These are phyloP conservation scores for Neurospora intermedia DNA, from an alignment of 495 filamentous ascomycete genomes.

Conservation along the genomic window DNA sequence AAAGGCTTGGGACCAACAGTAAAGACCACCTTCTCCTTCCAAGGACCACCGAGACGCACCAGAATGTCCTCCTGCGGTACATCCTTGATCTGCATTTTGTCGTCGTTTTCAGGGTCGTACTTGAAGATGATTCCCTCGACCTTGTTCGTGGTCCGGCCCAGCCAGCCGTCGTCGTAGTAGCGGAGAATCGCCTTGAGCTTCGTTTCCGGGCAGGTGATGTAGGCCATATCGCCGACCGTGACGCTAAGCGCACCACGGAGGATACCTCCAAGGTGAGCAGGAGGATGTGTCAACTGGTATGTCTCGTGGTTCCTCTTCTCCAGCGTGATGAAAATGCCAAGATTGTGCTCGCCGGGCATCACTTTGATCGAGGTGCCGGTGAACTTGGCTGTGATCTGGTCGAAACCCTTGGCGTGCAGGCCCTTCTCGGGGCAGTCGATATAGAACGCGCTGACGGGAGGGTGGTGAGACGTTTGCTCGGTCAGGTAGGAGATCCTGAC, in stretches of 20 bases:
- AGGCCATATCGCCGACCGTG: slow-evolving; percentile 79
- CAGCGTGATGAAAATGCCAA: slow-evolving; percentile 89
- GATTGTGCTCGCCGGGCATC: slow-evolving; percentile 80
- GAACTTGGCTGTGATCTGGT: slow-evolving; percentile 95
- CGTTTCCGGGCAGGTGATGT: slow-evolving; percentile 75
- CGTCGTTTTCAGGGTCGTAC: slow-evolving; percentile 75
- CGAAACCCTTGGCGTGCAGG: slow-evolving; percentile 78
- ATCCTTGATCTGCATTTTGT: slow-evolving; percentile 65
- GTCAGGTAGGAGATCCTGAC: slow-evolving; percentile 85
- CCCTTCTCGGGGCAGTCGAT: slow-evolving; percentile 89
- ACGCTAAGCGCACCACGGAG: slow-evolving; percentile 73
- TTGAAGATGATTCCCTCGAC: slow-evolving; percentile 85
- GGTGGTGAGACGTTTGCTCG: slow-evolving; percentile 97
- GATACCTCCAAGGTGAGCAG: slow-evolving; percentile 84
- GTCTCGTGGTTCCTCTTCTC: slow-evolving; percentile 72
- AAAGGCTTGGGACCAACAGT: slow-evolving; percentile 40
- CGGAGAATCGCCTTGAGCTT: slow-evolving; percentile 82
- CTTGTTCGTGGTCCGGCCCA: slow-evolving; percentile 80
- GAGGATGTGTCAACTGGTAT: slow-evolving; percentile 90
- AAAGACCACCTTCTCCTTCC: slow-evolving; percentile 52
- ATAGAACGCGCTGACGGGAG: slow-evolving; percentile 92
- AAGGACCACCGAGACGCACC: slow-evolving; percentile 72
- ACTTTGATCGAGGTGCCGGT: slow-evolving; percentile 91
- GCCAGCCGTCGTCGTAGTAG: slow-evolving; percentile 91
- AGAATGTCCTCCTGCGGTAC: slow-evolving; percentile 75